Base-by-base conservation (phyloP, 768 basidiomycete species). In the Tylopilus plumbeoviolaceoides region DNA sequence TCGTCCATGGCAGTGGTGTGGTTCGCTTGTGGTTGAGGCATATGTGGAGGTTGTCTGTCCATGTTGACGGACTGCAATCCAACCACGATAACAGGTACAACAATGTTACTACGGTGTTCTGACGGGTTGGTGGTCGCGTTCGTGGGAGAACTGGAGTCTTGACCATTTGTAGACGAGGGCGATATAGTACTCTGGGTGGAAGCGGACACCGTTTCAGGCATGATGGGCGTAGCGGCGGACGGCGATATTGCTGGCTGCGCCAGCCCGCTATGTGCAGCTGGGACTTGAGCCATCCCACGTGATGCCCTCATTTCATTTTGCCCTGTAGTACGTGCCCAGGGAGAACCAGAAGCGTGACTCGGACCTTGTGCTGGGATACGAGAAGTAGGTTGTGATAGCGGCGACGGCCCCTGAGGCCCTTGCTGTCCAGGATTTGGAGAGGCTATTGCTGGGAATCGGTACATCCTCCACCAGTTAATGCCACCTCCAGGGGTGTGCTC, bases 1-100 rank as follows among this genome's bases (percentile, higher is more conserved):
- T 59, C 61, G 14, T 60, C 63, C 5, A 51, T 46, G 51, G 63
- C 46, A 30, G 58, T 36, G 4, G 51, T 8, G 23, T 50, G 59
- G 44, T 61, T 49, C 15, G 36, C 41, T 3, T 50, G 51, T 18
- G 58, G 53, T 42, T 59, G 62, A 48, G 59, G 55, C 23, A 43
- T 46, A 25, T 56, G 56, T 50, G 64, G 65, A 49, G 50, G 68
- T 21, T 69, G 71, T 54, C 72, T 68, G 51, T 74, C 75, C 59
- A 76, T 69, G 62, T 80, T 78, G 30, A 90, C 86, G 53, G 84
- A 86, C 69, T 90, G 89, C 42, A 91, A 70, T 9, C 89, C 89
- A 25, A 91, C 89, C 50, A 91, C 83, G 55, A 91, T 89, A 55
- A 91, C 87, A 18, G 89, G 89, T 14, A 91, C 82, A 33, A 91